phyloP scores from a whole-genome alignment of 2,329 filamentous ascomycete species.

The Colletotrichum lentis region DNA sequence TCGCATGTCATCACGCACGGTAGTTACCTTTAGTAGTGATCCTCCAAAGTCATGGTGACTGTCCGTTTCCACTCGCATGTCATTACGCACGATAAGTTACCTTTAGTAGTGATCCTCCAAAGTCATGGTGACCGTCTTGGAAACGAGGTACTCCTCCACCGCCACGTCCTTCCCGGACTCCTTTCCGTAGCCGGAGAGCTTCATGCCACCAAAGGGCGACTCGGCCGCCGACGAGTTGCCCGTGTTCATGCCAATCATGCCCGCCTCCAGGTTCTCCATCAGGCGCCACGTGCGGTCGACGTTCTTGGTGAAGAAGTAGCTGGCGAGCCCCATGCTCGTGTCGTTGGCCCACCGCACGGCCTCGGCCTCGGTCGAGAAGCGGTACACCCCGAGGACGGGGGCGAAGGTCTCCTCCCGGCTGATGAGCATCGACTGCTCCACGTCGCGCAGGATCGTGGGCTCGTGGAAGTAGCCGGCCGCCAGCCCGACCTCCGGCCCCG shows the following conservation, averaged over 20 bases:
- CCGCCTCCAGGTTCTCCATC: constrained; percentile 64
- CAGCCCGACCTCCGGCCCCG: constrained; percentile 45
- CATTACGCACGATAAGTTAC: no score
- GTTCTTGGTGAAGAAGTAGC: constrained; percentile 73
- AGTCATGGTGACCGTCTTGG: constrained; percentile 56
- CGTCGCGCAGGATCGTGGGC: constrained; percentile 74
- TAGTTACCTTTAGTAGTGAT: no score
- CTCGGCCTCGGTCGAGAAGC: constrained; percentile 75
- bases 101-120: constrained; percentile 50
- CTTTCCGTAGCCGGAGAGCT: constrained; percentile 57
- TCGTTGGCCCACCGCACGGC: constrained; percentile 74
- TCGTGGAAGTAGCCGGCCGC: constrained; percentile 72
- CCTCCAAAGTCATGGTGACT: no score
- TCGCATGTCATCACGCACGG: no score
- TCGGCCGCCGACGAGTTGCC: constrained; percentile 50
- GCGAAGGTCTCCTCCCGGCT: constrained; percentile 79
- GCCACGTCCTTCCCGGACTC: constrained; percentile 59
- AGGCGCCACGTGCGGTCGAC: constrained; percentile 52
- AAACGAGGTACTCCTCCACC: constrained; percentile 56
- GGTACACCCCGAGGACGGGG: constrained; percentile 75
- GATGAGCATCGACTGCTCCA: constrained; percentile 72
- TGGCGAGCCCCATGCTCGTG: constrained; percentile 75
- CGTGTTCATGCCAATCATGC: constrained; percentile 64
- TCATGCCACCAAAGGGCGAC: constrained; percentile 58
- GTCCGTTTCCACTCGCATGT: no score